Base-by-base conservation (phyloP, 176 grass and related monocot genomes). In the Eleusine indica region DNA sequence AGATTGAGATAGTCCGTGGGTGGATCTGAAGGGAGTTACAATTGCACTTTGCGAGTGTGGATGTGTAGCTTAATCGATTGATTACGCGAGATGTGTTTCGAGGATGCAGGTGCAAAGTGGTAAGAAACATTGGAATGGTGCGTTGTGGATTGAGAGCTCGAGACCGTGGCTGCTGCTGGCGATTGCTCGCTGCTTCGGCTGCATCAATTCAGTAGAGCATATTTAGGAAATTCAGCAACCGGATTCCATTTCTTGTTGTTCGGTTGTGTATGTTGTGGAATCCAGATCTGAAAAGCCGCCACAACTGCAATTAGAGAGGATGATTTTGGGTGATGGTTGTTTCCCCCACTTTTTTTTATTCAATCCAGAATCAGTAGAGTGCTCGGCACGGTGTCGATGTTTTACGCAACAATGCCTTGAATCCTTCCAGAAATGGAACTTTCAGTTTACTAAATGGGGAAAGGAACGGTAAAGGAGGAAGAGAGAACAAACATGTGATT, bases 21-120 rank as follows among this genome's bases (percentile, higher is more conserved):
- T 89, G 66, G 76, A 81, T 80, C 62, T 74, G 63, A 54, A 76
- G 53, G 65, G 14, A 65, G 62, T 65, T 77, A 28, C 64, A 75
- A 66, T 87, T 64, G 69, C 80, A 73, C 54, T 84, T 53, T 79
- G 68, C 60, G 49, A 66, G 70, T 30, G 42, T 60, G 40, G 67
- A 32, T 83, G 44, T 65, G 81, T 66, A 22, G 43, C 44, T 83
- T 75, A 66, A 83, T 71, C 67, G 22, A n/a, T 71, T 71, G 67
- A 60, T 60, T 81, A 39, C n/a, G 5, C 52, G 16, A 81, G 79
- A 71, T 71, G 58, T 61, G 30, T 19, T 41, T 66, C 38, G 43
- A 66, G 44, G 79, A 41, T 44, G 22, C 66, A n/a, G 4, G 18
- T 52, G 28, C 29, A 7, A 11, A 52, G 58, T 29, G 41, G 16